Evolutionary conservation across 225 moss, liverwort and hornwort genomes (phyloP), one percentile per base, ranked within the genome.

Genomic region (Physcomitrellopsis africana): DNA sequence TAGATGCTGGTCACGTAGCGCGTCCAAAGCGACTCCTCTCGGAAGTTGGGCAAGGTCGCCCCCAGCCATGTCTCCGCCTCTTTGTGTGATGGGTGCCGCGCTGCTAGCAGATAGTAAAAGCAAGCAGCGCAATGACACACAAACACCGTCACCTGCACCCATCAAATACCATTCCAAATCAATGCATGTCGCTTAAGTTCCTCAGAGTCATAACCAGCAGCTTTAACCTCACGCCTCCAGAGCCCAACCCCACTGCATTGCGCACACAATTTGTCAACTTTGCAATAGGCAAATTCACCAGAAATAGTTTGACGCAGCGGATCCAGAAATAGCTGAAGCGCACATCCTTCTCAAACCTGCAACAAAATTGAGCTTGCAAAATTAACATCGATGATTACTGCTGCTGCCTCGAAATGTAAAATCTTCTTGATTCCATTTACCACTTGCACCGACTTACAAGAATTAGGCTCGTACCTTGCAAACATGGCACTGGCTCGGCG

Each of bases 311-410:
- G 58, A 85, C 1, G 57, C 94, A 94, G 13, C 97, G 90, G 14
- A 83, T 93, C 97, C 97, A 94, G 77, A 99, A 99, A 59, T 99
- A 99, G 75, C 84, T 94, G 29, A 94, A 77, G 26, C 86, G 83
- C 56, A 99, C 91, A 72, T 99, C 81, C 79, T 99, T 99, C 87
- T 99, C 97, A 63, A 99, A 51, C 72, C 94, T 97, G 86, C 63
- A 76, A 10, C 18, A 14, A 52, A 18, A 41, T 18, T 9, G 67
- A 84, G 86, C 72, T 86, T 86, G 64, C 17, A 22, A 75, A 37
- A 23, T 2, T 18, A n/a, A 11, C 4, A 37, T 37, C 4, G 5
- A 37, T 37, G 32, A 5, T 37, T 37, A 37, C 7, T 7, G 5
- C 32, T 37, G 0, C 32, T 37, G 32, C 32, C 32, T 37, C 32